Base-by-base conservation (phyloP, 371 early-diverging fungal genomes). In the Syncephalastrum sp. region DNA sequence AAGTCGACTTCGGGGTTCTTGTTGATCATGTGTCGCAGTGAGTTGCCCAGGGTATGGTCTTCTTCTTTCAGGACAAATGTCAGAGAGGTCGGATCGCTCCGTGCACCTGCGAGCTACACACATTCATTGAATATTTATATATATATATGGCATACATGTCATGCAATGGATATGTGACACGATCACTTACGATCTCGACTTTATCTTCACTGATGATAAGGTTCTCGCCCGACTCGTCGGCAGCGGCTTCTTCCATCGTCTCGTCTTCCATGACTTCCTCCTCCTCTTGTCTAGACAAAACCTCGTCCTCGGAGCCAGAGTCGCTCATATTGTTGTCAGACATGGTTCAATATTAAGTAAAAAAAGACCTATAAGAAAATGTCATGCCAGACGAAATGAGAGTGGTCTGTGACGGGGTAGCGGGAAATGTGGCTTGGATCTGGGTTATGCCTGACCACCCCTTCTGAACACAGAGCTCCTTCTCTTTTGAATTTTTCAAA, bases 11-110 rank as follows among this genome's bases (percentile, higher is more conserved):
- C 79, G 10, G 91, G 85, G 67, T 96, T 95, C 76, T 95, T 94
- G 91, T 95, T 93, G 16, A 97, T 82, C 47, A 91, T 80, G 82
- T 92, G 92, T 58, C 98, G 85, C 53, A 97, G 82, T 0, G 96
- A 78, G 77, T 97, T 98, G 56, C 96, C 96, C 15, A 97, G 85
- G 1, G 98, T 98, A 71, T 98, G 99, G 71, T 97, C 99, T 73
- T 98, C 98, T 56, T 95, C 90, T 57, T 83, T 81, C 54, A 97
- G 83, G 52, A 80, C 80, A 63, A 96, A 95, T 0, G 98, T 97
- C 65, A 89, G 85, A 42, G 88, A 85, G 14, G 87, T 83, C 44
- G 82, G 77, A 72, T 95, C 95, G 24, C 74, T 69, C 56, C 79
- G 76, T 47, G 84, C 85, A 24, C 90, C 88, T n/a, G 85, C 60